Conservation (phyloP, 768 basidiomycete genomes). For the Favolaschia claudopus region DNA sequence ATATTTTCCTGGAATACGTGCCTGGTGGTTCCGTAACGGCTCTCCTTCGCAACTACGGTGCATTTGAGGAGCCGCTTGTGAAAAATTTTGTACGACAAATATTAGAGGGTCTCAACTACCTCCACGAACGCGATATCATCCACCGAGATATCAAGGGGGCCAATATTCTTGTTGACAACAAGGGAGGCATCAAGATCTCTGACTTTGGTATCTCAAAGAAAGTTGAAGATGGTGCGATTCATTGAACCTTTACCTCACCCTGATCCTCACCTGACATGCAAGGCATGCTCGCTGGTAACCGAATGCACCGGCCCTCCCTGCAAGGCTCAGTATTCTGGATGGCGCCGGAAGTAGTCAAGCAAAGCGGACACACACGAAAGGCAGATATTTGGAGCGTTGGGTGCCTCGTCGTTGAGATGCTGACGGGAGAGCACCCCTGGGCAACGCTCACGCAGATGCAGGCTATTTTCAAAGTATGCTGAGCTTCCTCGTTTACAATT, state of each 20-base stretch:
- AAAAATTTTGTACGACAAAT: slow-evolving; percentile 95
- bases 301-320: slow-evolving; percentile 87
- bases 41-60: slow-evolving; percentile 87
- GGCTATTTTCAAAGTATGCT: slow-evolving; percentile 91
- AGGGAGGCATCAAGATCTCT: slow-evolving; percentile 96
- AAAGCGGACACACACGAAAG: slow-evolving; percentile 89
- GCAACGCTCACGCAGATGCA: slow-evolving; percentile 98
- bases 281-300: slow-evolving; percentile 65
- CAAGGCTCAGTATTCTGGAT: slow-evolving; percentile 99
- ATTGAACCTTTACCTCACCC: neutral
- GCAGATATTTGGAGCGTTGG: slow-evolving; percentile 98
- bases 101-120: slow-evolving; percentile 84
- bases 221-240: slow-evolving; percentile 88
- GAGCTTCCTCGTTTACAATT: neutral
- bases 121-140: slow-evolving; percentile 93
- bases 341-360: slow-evolving; percentile 98
- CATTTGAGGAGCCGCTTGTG: slow-evolving; percentile 92
- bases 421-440: slow-evolving; percentile 96
- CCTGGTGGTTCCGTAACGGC: slow-evolving; percentile 95
- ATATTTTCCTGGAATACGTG: slow-evolving; percentile 97
- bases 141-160: slow-evolving; percentile 99
- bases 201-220: slow-evolving; percentile 98
- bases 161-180: slow-evolving; percentile 98
- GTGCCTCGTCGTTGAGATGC: slow-evolving; percentile 95
- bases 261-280: neutral